These are phyloP conservation scores for Kandelia obovata DNA, from an alignment of 345 rosid species.

Conservation along the genomic window DNA sequence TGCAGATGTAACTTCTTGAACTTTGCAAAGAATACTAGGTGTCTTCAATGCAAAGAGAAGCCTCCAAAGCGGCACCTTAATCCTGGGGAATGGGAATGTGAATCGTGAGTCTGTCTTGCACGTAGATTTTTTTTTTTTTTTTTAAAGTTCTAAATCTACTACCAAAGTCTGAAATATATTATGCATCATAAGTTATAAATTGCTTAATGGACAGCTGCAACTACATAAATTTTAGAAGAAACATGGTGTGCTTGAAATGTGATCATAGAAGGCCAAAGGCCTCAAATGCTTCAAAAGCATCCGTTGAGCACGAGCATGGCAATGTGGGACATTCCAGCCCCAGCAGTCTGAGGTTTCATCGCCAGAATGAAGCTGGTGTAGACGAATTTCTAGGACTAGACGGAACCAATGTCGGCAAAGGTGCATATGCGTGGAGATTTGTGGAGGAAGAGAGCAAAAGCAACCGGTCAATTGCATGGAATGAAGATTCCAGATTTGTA, in stretches of 20 bases:
- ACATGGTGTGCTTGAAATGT: constrained; percentile 78
- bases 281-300: constrained; percentile 23
- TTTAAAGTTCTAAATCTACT: neutral
- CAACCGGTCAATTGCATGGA: constrained; percentile 13
- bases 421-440: constrained; percentile 46
- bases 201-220: constrained; percentile 51
- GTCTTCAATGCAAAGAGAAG: constrained; percentile 69
- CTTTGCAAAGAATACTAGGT: constrained; percentile 78
- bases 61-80: constrained; percentile 72
- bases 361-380: constrained; percentile 1
- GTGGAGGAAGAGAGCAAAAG: constrained; percentile 35
- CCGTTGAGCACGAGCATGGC: constrained; percentile 14
- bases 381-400: neutral
- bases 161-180: too few relatives aligned
- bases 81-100: constrained; percentile 97
- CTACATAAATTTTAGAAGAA: constrained; percentile 76
- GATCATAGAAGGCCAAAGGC: constrained; percentile 69
- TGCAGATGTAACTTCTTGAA: constrained; percentile 82
- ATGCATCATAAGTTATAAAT: neutral
- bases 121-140: neutral
- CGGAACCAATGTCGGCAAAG: constrained; percentile 16
- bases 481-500: constrained; percentile 28
- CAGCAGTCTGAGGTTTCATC: neutral
- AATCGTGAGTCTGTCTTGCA: constrained; percentile 57
- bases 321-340: constrained; percentile 5